Conservation (phyloP, 495 filamentous ascomycete genomes). For the Aspergillus affinis region DNA sequence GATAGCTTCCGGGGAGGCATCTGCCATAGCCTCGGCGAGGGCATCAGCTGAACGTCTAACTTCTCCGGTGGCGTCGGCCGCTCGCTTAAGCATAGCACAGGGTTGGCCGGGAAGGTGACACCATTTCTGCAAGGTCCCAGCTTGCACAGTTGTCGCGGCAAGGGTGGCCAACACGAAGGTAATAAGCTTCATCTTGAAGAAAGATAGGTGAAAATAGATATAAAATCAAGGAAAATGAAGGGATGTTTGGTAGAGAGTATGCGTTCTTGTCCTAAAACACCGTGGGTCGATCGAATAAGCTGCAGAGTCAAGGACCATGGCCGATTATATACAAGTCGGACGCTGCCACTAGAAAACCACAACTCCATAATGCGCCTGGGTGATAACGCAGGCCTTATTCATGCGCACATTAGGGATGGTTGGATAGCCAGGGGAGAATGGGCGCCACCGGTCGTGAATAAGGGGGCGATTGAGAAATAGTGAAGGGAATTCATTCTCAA, state of each 20-base stretch:
- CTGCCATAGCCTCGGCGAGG: constrained; percentile 44
- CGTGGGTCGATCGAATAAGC: neutral
- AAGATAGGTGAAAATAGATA: constrained; percentile 8
- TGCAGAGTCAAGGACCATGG: constrained; percentile 7
- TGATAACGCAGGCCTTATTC: constrained; percentile 9
- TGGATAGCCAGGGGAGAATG: neutral
- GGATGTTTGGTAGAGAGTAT: constrained; percentile 7
- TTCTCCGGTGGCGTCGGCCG: constrained; percentile 32
- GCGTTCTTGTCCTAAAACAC: neutral
- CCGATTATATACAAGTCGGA: constrained; percentile 7
- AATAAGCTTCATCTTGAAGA: constrained; percentile 49
- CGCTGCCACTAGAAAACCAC: neutral
- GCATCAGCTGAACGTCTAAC: constrained; percentile 54
- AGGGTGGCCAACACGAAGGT: constrained; percentile 38
- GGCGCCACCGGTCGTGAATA: constrained; percentile 1
- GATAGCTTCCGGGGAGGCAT: constrained; percentile 26
- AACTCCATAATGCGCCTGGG: neutral
- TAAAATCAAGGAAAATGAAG: constrained; percentile 4
- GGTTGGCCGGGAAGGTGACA: constrained; percentile 34
- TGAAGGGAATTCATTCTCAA: neutral
- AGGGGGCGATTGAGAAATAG: constrained; percentile 16
- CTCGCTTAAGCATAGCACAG: constrained; percentile 35
- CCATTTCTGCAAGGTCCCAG: constrained; percentile 36
- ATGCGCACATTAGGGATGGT: constrained; percentile 7
- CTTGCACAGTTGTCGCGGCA: constrained; percentile 36